Base-by-base conservation (phyloP, 2,329 filamentous ascomycete species). In the Pestalotiopsis sp. region DNA sequence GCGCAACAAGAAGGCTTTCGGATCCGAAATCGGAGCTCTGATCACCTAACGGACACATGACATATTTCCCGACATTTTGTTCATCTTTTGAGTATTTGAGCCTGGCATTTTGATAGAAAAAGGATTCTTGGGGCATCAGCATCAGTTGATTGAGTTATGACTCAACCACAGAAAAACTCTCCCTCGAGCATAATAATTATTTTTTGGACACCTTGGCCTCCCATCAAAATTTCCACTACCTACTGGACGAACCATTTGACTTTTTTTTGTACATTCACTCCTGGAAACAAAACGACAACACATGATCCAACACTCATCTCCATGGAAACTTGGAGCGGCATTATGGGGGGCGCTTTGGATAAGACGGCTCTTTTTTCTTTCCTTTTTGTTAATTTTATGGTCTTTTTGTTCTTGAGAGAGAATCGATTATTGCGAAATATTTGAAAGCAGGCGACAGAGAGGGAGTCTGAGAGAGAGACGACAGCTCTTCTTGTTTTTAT, bases 1-100 rank as follows among this genome's bases (percentile, higher is more conserved):
- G 90, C 87, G 84, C 77, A 83, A 82, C 58, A 92, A 90, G 81
- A 91, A 90, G 80, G 81, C 78, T 58, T 75, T 84, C 23, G 82
- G 82, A 41, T 81, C 79, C 66, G 85, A 86, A 41, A 79, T 88
- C 61, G 82, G 84, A 52, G 80, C 84, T 25, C 79, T 87, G 71
- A 85, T 87, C 73, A 81, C 73, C 74, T 82, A 75, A 68, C 77
- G 63, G 57, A 36, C n/a, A 23, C 25, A 36, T 36, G n/a, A 27
- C 27, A 20, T 17, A 9, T 62, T 62, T 62, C 56, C 56, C n/a
- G 31, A 38, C 31, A 20, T 62, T 36, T 39, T 38, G 31, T 39
- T 39, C 59, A 36, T 38, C 27, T 17, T 20, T 59, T 23, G 57
- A 39, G 36, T 39, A 62, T 14, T 36, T n/a, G 45, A 52, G 20